These are phyloP conservation scores for Helianthus tuberosus DNA, from an alignment of 129 eudicot species.

Conservation along the genomic window DNA sequence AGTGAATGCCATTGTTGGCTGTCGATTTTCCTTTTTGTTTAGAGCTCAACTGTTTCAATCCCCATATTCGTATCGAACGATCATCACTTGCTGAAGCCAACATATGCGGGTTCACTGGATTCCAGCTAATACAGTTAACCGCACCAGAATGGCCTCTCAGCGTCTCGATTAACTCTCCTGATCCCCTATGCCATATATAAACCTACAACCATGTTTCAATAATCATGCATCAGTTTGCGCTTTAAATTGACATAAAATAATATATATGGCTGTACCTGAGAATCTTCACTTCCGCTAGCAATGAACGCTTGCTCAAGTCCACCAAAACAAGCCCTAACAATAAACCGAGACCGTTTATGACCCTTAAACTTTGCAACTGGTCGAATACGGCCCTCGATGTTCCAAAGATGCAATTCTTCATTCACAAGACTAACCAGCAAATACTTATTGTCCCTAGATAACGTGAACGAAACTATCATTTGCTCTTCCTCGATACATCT, in stretches of 20 bases:
- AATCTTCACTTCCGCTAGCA: slow-evolving; percentile 97
- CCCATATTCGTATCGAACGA: slow-evolving; percentile 86
- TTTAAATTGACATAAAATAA: neutral
- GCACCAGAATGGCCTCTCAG: slow-evolving; percentile 86
- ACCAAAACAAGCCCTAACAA: slow-evolving; percentile 92
- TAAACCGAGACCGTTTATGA: slow-evolving; percentile 75
- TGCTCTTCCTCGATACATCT: slow-evolving; percentile 73
- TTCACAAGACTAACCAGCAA: slow-evolving; percentile 66
- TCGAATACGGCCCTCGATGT: slow-evolving; percentile 55
- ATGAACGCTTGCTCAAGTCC: slow-evolving; percentile 85
- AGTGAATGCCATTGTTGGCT: slow-evolving; percentile 48
- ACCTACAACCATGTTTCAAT: slow-evolving; percentile 51
- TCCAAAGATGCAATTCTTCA: slow-evolving; percentile 95
- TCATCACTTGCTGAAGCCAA: slow-evolving; percentile 97
- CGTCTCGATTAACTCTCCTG: slow-evolving; percentile 67
- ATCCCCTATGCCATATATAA: slow-evolving; percentile 85
- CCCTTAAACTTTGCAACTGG: slow-evolving; percentile 76
- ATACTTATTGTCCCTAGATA: slow-evolving; percentile 72
- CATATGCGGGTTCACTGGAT: slow-evolving; percentile 87
- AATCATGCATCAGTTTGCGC: slow-evolving; percentile 4
- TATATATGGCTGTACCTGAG: slow-evolving; percentile 58
- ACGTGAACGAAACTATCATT: slow-evolving; percentile 65
- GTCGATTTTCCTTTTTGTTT: slow-evolving; percentile 34
- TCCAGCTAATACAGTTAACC: slow-evolving; percentile 94
- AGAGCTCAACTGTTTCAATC: slow-evolving; percentile 50